Evolutionary conservation across 306 rosid species (phyloP), one percentile per base, ranked within the genome.

Genomic region (Acmispon strigosus): DNA sequence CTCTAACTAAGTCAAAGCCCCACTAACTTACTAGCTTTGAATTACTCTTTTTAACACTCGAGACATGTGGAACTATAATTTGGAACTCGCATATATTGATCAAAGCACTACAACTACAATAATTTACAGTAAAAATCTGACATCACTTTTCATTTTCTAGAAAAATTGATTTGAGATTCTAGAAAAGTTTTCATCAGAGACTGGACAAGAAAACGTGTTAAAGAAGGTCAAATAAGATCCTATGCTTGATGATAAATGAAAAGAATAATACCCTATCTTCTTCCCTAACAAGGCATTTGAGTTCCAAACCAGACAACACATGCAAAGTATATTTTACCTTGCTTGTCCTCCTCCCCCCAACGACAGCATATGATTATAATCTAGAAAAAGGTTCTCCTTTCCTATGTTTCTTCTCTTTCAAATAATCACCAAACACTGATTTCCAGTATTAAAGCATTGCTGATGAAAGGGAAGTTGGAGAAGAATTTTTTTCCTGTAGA

Each of bases 241-340:
- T 60, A 66, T 69, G 14, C 63, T 76, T 65, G 53, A 81, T 54
- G 81, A 62, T 14, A 36, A 72, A 78, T 63, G 49, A 76, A 84
- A 77, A 62, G 69, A n/a, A n/a, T n/a, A 86, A 94, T 90, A 80
- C 88, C 72, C 27, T 22, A 22, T 1, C 1, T 22, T 19, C 90
- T 89, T 90, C 50, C 52, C 16, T 29, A 73, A 60, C 47, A 78
- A 73, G 83, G 83, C 75, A 73, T 67, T 78, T 34, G 66, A 85
- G 83, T 76, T 84, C 82, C 89, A 82, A 82, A 82, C 68, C 85
- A 78, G 70, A 50, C 63, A 54, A 58, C 45, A 29, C 84, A 83
- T 93, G 86, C 92, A 87, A 93, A 86, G 96, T 70, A 84, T 83
- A 72, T 78, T 16, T 24, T 22, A 80, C 80, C 72, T 84, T 79